These are phyloP conservation scores for Colletotrichum eremochloae DNA, from an alignment of 2,329 filamentous ascomycete genomes.

Conservation along the genomic window DNA sequence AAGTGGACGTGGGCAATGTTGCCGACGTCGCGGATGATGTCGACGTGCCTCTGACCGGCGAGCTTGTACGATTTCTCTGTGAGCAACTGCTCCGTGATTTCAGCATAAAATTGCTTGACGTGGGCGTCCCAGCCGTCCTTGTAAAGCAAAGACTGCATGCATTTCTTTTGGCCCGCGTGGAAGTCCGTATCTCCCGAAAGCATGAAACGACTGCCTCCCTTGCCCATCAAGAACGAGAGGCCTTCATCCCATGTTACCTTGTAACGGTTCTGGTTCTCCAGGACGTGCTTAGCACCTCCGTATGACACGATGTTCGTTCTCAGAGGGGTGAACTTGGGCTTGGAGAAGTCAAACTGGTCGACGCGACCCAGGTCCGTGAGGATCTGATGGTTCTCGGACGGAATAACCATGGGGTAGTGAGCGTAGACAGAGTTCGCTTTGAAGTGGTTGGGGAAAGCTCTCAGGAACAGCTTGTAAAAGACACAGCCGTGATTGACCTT, in stretches of 20 bases:
- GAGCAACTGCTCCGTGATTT: slow-evolving; percentile 73
- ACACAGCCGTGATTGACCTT: slow-evolving; percentile 84
- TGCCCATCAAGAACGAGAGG: slow-evolving; percentile 72
- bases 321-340: slow-evolving; percentile 65
- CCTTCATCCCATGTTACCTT: slow-evolving; percentile 74
- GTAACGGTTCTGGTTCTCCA: slow-evolving; percentile 73
- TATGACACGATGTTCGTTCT: slow-evolving; percentile 72
- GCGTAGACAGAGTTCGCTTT: slow-evolving; percentile 83
- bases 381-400: slow-evolving; percentile 79
- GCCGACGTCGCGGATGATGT: slow-evolving; percentile 78
- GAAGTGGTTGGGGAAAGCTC: slow-evolving; percentile 86
- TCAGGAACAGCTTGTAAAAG: slow-evolving; percentile 86
- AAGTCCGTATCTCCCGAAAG: slow-evolving; percentile 64
- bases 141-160: slow-evolving; percentile 71
- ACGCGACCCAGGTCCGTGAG: slow-evolving; percentile 76
- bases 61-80: slow-evolving; percentile 75
- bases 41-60: slow-evolving; percentile 66
- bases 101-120: slow-evolving; percentile 76
- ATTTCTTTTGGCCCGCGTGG: slow-evolving; percentile 64
- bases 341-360: slow-evolving; percentile 77
- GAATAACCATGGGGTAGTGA: slow-evolving; percentile 80
- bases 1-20: slow-evolving; percentile 77
- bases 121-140: slow-evolving; percentile 71
- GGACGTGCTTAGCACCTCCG: slow-evolving; percentile 70
- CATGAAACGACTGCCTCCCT: slow-evolving; percentile 67